Evolutionary conservation across 805 yeast species (phyloP).

Genomic region (Nakazawaea pomicola): DNA sequence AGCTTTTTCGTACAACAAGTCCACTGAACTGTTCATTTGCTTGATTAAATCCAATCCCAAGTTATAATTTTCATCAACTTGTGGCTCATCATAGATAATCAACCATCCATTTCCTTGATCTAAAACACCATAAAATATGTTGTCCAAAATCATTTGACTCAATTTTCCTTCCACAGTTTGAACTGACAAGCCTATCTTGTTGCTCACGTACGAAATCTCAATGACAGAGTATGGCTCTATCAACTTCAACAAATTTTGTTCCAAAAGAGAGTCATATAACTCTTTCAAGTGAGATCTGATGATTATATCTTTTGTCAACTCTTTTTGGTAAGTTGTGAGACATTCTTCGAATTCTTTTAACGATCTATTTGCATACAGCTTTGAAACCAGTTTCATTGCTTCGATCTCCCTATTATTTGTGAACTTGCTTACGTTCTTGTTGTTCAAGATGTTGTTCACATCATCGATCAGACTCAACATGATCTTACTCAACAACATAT

Average conservation of each 20-base stretch:
- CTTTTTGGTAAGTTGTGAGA: conserved; percentile 61
- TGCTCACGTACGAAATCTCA: conserved; percentile 86
- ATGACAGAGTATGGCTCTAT: conserved; percentile 95
- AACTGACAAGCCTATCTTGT: conserved; percentile 80
- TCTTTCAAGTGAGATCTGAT: conserved; percentile 90
- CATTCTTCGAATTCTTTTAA: conserved; percentile 88
- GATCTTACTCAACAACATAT: conserved; percentile 88
- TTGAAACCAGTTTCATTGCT: conserved; percentile 91
- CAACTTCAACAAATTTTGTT: conserved; percentile 88
- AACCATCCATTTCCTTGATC: conserved; percentile 99
- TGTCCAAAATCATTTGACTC: conserved; percentile 94
- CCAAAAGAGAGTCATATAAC: conserved; percentile 86
- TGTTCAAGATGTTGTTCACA: conserved; percentile 68
- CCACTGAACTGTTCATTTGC: conserved; percentile 84
- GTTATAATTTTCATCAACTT: conserved; percentile 82
- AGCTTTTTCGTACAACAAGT: conserved; percentile 89
- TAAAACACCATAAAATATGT: conserved; percentile 90
- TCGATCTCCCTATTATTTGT: conserved; percentile 78
- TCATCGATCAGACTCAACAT: conserved; percentile 89
- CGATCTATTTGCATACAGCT: conserved; percentile 86
- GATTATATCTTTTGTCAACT: conserved; percentile 80
- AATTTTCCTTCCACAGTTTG: conserved; percentile 91
- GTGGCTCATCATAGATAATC: conserved; percentile 84
- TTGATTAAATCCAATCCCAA: conserved; percentile 82
- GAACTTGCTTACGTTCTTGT: conserved; percentile 44